Evolutionary conservation across 2,329 filamentous ascomycete genomes (phyloP), one percentile per base, ranked within the genome.

Genomic region (Chaetomium sp.): DNA sequence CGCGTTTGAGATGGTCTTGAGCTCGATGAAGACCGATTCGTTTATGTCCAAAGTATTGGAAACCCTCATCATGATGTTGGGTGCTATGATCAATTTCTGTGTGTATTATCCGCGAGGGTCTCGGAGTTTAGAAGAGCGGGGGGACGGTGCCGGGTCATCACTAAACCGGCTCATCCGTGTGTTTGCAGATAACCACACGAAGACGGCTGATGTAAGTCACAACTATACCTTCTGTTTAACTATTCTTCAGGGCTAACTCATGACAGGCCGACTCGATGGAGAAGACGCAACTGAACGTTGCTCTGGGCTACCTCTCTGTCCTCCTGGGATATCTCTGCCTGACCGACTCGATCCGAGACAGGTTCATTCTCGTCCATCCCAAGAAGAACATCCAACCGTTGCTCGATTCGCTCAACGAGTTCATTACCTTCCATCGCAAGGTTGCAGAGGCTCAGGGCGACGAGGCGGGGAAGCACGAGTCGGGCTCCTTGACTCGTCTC

Each of bases 51-150:
- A 75, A 27, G 71, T 77, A 1, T 73, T 91, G 52, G 87, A 95
- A 62, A 79, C 82, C 49, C 77, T 96, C 11, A 81, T 96, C 49
- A 77, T 96, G 43, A 80, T 88, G 52, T 75, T 96, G 41, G 91
- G 90, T 0, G 82, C 89, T 27, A 81, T 92, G 71, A 95, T 95
- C 69, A 96, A 96, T 65, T 80, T 96, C 53, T 82, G 89, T 7
- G 91, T 96, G 68, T 86, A 89, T 66, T 90, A 85, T 65, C 75
- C 83, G 12, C 69, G 76, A 27, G 85, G 87, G 10, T 77, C 85
- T 52, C 69, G 72, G 46, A 73, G 65, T 59, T 74, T 70, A 66
- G 79, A 69, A 61, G 81, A 66, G 70, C 60, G 53, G 66, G 70
- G 56, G 47, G 55, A 70, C 67, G 53, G 70, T 60, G 41, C 65